phyloP scores from a whole-genome alignment of 305 asterid species.

The Plantago coronopus region DNA sequence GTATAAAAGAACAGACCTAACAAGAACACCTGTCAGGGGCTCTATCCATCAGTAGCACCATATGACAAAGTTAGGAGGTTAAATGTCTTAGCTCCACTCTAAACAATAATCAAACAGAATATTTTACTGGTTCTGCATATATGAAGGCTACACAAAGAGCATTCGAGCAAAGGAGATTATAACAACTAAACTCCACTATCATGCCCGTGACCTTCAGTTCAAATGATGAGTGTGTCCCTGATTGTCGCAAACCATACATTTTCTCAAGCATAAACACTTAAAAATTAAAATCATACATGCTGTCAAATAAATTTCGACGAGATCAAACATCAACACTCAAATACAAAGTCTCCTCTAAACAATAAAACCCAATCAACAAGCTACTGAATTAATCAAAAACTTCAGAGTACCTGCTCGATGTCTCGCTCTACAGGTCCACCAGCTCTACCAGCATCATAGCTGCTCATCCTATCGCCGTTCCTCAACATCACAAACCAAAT shows the following conservation, averaged over 20 bases:
- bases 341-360: neutral
- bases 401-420: conserved; percentile 41
- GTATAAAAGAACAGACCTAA: neutral
- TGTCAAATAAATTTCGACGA: neutral
- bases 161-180: no score
- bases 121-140: neutral
- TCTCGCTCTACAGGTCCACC: conserved; percentile 58
- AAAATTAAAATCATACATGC: neutral
- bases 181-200: conserved; percentile 2
- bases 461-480: conserved; percentile 49
- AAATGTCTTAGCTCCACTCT: neutral
- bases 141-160: neutral
- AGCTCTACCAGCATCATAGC: conserved; percentile 43
- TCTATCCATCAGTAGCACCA: neutral
- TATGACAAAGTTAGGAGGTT: neutral
- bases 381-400: neutral
- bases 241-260: conserved; percentile 10
- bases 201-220: neutral
- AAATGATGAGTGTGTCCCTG: neutral
- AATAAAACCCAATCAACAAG: neutral
- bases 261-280: conserved; percentile 5
- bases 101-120: conserved; percentile 1
- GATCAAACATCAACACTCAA: neutral
- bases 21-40: no score
- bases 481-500: conserved; percentile 36